Evolutionary conservation across 2,329 filamentous ascomycete genomes (phyloP).

Genomic region (Polychaeton citri): DNA sequence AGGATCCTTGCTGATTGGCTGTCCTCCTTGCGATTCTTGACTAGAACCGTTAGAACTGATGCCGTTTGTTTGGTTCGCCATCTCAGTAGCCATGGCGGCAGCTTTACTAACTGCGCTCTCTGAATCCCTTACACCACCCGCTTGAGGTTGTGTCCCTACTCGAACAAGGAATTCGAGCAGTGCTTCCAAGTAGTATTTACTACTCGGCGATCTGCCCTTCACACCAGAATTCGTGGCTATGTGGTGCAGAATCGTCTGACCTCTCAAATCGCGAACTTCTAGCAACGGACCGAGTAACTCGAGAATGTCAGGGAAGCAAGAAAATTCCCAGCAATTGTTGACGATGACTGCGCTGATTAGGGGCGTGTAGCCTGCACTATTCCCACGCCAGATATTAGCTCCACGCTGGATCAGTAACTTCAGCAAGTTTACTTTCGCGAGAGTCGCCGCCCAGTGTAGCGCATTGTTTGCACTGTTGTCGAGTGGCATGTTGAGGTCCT

Average conservation of each 20-base stretch:
- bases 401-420: slow-evolving; percentile 70
- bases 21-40: slow-evolving; percentile 11
- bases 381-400: slow-evolving; percentile 77
- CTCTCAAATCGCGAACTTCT: slow-evolving; percentile 77
- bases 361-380: slow-evolving; percentile 79
- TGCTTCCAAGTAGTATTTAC: slow-evolving; percentile 90
- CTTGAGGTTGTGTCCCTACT: slow-evolving; percentile 35
- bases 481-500: slow-evolving; percentile 84
- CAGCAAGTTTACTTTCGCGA: slow-evolving; percentile 72
- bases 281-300: slow-evolving; percentile 83
- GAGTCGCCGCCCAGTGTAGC: slow-evolving; percentile 88
- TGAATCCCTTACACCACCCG: slow-evolving; percentile 3
- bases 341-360: slow-evolving; percentile 86
- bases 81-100: slow-evolving; percentile 9
- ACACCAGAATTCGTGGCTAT: slow-evolving; percentile 94
- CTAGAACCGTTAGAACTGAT: slow-evolving; percentile 31
- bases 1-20: slow-evolving; percentile 35
- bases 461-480: slow-evolving; percentile 82
- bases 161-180: slow-evolving; percentile 88
- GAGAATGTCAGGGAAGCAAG: slow-evolving; percentile 78
- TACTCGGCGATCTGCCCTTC: slow-evolving; percentile 80
- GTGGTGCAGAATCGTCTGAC: slow-evolving; percentile 85
- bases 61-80: slow-evolving; percentile 14
- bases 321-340: slow-evolving; percentile 85
- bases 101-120: slow-evolving; percentile 44